Evolutionary conservation across 768 basidiomycete species (phyloP), one percentile per base, ranked within the genome.

Genomic region (Leucocoprinus leucothites): DNA sequence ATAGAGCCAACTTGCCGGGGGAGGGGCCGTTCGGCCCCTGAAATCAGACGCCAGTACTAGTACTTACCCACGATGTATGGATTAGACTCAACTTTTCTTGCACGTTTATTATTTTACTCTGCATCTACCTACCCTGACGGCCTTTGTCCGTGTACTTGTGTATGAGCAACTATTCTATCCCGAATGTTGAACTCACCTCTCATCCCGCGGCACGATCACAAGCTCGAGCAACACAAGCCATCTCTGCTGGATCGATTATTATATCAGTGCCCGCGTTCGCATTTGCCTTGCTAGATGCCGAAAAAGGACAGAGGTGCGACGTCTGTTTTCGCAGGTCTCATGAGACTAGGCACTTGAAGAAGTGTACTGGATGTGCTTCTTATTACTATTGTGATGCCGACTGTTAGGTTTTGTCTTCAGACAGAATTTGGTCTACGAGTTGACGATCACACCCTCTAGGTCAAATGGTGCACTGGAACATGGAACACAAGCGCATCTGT

Each of bases 311-410:
- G 18, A 73, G 89, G 58, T 92, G 90, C 60, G 89, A 92, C 64
- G 64, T 68, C 24, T 91, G 89, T 62, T 78, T 84, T 59, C 68
- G 70, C 3, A 50, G 67, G 3, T 61, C 71, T 3, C 58, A 65
- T 18, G 64, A 69, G 35, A 56, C 49, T 16, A 58, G 60, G 11
- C 63, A 57, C 31, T 73, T 90, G 42, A 78, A 71, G 58, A 76
- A 74, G 64, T 92, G 89, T 59, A 76, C 81, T 3, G 82, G 84
- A 11, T 91, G 90, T 60, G 79, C 76, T 14, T 76, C 79, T 0
- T 88, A 86, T 64, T 90, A 82, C 80, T 93, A 93, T 63, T 93
- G 90, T 61, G 76, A 79, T 58, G 58, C 71, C 21, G 61, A 72
- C 66, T 93, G 90, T 91, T 65, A 67, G 81, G 44, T 35, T 45